These are phyloP conservation scores for Cladorrhinum sp. DNA, from an alignment of 2,329 filamentous ascomycete species.

Conservation along the genomic window DNA sequence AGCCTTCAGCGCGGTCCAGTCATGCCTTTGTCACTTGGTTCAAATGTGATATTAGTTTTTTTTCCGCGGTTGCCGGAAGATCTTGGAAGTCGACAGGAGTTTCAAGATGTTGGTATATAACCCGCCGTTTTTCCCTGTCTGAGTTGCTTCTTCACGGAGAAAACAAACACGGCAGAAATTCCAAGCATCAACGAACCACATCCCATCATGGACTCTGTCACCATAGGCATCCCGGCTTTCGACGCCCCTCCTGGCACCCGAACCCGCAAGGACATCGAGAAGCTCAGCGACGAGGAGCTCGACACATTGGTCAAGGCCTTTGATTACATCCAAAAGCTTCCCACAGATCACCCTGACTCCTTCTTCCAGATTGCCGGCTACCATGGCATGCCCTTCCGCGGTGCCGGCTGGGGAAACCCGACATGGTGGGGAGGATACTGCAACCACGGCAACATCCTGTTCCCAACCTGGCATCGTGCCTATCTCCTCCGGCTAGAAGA, in stretches of 20 bases:
- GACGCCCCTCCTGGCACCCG: not conserved
- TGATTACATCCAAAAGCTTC: conserved; percentile 12
- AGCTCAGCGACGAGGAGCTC: not conserved
- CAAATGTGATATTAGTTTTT: no score
- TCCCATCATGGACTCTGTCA: not conserved
- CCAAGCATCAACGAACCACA: no score
- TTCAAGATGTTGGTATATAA: no score
- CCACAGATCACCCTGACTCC: conserved; percentile 21
- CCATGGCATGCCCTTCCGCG: conserved; percentile 31
- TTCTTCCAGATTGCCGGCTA: conserved; percentile 30
- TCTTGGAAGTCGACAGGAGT: no score
- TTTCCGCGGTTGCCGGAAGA: no score
- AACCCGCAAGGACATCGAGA: not conserved
- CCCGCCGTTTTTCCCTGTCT: no score
- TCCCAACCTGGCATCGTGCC: conserved; percentile 33
- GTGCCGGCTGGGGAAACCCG: conserved; percentile 18
- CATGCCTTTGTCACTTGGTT: no score
- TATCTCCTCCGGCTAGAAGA: conserved; percentile 29
- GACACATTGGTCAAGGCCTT: conserved; percentile 12
- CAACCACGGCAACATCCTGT: conserved; percentile 31
- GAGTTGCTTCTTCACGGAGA: no score
- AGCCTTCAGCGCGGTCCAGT: no score
- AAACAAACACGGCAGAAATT: no score
- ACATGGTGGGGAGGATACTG: conserved; percentile 33
- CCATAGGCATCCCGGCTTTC: not conserved